Percentiles rank a stretch among this genome's conserved stretches.
phyloP scores from a whole-genome alignment of 1,284 basidiomycete genomes.

The Pseudozyma thailandica region DNA sequence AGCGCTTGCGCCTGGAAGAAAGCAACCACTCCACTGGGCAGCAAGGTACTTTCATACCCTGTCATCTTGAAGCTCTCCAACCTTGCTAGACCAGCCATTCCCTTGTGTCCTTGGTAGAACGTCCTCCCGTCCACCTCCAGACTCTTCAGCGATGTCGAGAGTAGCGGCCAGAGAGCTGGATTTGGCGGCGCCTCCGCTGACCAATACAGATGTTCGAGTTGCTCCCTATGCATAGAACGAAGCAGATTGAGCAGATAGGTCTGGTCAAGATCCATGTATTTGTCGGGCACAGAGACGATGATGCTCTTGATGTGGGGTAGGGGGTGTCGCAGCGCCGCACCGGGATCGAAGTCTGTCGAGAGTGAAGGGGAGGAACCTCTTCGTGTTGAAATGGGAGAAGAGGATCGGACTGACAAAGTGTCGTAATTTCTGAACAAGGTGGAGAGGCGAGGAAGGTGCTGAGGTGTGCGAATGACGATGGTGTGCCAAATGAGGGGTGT shows the following conservation, averaged over 20 bases:
- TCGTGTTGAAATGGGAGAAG: conserved; percentile 4
- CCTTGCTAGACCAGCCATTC: conserved; percentile 9
- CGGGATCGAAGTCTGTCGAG: neutral
- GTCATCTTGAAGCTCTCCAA: conserved; percentile 33
- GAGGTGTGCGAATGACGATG: conserved; percentile 25
- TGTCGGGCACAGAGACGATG: conserved; percentile 20
- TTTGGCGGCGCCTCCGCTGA: conserved; percentile 21
- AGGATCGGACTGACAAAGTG: conserved; percentile 14
- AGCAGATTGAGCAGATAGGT: conserved; percentile 21
- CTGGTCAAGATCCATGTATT: conserved; percentile 33
- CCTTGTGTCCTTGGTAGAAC: conserved; percentile 33
- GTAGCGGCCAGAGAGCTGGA: conserved; percentile 19
- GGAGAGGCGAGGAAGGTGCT: conserved; percentile 23
- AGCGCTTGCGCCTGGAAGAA: conserved; percentile 8
- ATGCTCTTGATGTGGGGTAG: conserved; percentile 18
- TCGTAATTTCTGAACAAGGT: conserved; percentile 20
- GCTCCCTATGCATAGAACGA: conserved; percentile 20
- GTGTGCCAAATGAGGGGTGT: conserved; percentile 25
- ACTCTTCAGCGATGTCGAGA: conserved; percentile 7
- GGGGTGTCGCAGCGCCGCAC: conserved; percentile 11
- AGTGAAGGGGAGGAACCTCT: neutral
- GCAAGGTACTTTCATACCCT: conserved; percentile 36
- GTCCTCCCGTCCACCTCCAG: conserved; percentile 29
- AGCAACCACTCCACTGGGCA: conserved; percentile 21
- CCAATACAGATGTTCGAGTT: conserved; percentile 28